These are phyloP conservation scores for Collybia sp. DNA, from an alignment of 768 basidiomycete genomes.

Conservation along the genomic window DNA sequence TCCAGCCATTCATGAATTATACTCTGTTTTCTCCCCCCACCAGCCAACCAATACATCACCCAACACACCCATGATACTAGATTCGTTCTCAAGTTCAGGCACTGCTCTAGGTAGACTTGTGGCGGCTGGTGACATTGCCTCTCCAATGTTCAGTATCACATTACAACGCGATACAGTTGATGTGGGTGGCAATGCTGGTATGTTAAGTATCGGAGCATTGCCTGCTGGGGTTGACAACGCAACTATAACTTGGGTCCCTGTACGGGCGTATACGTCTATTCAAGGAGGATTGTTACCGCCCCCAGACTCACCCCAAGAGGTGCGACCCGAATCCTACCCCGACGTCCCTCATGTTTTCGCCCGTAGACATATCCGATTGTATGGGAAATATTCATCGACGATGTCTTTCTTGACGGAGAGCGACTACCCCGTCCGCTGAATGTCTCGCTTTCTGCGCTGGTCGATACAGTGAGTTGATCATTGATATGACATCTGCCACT, in stretches of 20 bases:
- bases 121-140: constrained; percentile 24
- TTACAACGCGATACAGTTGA: constrained; percentile 68
- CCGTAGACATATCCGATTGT: constrained; percentile 56
- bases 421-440: constrained; percentile 43
- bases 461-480: constrained; percentile 58
- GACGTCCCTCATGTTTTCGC: constrained; percentile 4
- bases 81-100: constrained; percentile 11
- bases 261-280: constrained; percentile 47
- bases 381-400: constrained; percentile 72
- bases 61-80: too few species aligned
- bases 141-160: constrained; percentile 51
- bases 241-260: constrained; percentile 59
- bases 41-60: neutral
- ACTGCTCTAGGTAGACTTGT: constrained; percentile 46
- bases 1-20: neutral
- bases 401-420: constrained; percentile 65
- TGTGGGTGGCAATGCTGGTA: constrained; percentile 63
- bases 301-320: constrained; percentile 55
- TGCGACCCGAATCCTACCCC: constrained; percentile 13
- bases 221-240: constrained; percentile 43
- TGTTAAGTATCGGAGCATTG: constrained; percentile 62
- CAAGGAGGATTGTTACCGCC: constrained; percentile 56
- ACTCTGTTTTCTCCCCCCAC: neutral
- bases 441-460: constrained; percentile 56
- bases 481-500: neutral